Evolutionary conservation across 2,329 filamentous ascomycete species (phyloP).

Genomic region (Nigrograna mackinnonii): DNA sequence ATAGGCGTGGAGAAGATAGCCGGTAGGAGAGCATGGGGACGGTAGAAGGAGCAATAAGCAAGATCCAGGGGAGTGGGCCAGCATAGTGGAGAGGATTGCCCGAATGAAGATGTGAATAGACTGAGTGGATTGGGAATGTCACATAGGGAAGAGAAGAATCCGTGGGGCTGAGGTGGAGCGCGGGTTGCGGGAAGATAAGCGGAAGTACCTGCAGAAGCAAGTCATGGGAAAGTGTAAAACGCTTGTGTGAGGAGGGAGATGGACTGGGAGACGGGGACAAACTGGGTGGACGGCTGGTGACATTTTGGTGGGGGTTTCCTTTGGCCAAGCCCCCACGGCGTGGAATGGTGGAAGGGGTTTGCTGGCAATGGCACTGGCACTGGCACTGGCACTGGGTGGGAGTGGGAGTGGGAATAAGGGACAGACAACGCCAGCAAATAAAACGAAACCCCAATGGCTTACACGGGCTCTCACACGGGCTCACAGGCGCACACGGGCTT

Average conservation of each 20-base stretch:
- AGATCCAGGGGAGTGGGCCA: slow-evolving; percentile 3
- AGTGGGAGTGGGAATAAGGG: too few relatives aligned
- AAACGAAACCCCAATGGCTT: too few relatives aligned
- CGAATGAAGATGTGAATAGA: slow-evolving; percentile 13
- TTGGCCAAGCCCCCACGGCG: slow-evolving; percentile 15
- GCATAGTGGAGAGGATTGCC: too few relatives aligned
- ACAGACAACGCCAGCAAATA: too few relatives aligned
- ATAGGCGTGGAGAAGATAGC: slow-evolving; percentile 11
- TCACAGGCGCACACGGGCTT: too few relatives aligned
- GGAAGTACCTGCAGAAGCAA: slow-evolving; percentile 20
- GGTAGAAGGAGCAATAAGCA: slow-evolving; percentile 15
- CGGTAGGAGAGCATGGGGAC: slow-evolving; percentile 14
- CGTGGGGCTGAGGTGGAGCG: slow-evolving; percentile 28
- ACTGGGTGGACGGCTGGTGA: too few relatives aligned
- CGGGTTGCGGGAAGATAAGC: slow-evolving; percentile 17
- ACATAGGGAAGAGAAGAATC: slow-evolving; percentile 17
- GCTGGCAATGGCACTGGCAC: too few relatives aligned
- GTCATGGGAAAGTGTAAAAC: slow-evolving; percentile 17
- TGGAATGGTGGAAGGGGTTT: too few relatives aligned
- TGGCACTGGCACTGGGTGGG: too few relatives aligned
- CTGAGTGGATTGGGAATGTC: slow-evolving; percentile 1
- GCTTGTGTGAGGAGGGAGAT: neutral
- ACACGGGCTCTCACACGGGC: too few relatives aligned
- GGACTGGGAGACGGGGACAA: too few relatives aligned
- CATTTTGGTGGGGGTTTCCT: slow-evolving; percentile 7